Conservation (phyloP, 176 grass and related monocot species). For the Phoenix dactylifera region DNA sequence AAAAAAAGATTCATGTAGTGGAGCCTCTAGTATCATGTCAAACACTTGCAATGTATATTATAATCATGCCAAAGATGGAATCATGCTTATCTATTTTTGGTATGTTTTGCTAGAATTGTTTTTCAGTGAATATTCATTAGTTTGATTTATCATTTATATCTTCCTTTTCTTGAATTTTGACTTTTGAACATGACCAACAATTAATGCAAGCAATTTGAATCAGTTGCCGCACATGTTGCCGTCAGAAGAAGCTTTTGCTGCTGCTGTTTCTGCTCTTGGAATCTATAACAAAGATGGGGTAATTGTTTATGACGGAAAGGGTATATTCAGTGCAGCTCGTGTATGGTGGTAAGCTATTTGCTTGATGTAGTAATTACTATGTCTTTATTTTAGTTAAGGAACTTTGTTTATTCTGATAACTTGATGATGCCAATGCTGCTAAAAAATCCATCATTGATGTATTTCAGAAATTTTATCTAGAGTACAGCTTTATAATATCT, state of each 20-base stretch:
- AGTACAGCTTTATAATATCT: too few relatives aligned
- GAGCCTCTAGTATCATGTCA: too few relatives aligned
- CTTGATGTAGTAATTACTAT: background rate
- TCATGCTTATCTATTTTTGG: too few relatives aligned
- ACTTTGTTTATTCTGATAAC: background rate
- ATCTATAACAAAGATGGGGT: constrained; percentile 89
- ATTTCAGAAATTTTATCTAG: too few relatives aligned
- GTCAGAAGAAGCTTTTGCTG: constrained; percentile 90
- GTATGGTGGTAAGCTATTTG: constrained; percentile 74
- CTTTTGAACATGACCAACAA: background rate
- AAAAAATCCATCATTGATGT: too few relatives aligned
- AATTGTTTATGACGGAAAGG: constrained; percentile 98
- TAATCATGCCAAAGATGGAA: too few relatives aligned
- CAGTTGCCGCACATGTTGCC: constrained; percentile 97
- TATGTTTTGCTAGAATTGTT: too few relatives aligned
- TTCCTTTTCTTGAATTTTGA: background rate
- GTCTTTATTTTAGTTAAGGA: background rate
- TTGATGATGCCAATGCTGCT: too few relatives aligned
- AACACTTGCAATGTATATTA: too few relatives aligned
- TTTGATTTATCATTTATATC: background rate
- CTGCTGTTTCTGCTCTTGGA: constrained; percentile 87
- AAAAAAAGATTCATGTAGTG: too few relatives aligned
- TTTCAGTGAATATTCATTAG: background rate
- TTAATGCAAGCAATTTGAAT: constrained; percentile 17
- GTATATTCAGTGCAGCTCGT: constrained; percentile 90